These are phyloP conservation scores for Hypoxylon sp. DNA, from an alignment of 2,329 filamentous ascomycete genomes.

Conservation along the genomic window DNA sequence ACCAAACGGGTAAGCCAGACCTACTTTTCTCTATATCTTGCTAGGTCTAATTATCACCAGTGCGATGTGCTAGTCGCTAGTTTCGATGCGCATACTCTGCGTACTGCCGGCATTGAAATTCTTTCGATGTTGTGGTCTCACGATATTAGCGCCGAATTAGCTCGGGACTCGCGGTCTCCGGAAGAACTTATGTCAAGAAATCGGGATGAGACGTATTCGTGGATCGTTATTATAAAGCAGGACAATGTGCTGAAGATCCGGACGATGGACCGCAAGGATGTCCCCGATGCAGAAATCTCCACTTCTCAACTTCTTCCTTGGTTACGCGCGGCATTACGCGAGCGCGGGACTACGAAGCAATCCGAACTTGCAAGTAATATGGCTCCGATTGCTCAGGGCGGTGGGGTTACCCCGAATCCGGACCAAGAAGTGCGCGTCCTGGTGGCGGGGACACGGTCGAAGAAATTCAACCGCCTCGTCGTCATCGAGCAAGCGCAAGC, in stretches of 20 bases:
- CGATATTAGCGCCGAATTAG: conserved; percentile 90
- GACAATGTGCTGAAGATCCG: conserved; percentile 84
- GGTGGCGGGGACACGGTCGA: conserved; percentile 84
- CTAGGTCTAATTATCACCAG: conserved; percentile 56
- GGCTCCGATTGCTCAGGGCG: conserved; percentile 43
- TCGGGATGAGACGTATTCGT: conserved; percentile 82
- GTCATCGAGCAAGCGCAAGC: conserved; percentile 85
- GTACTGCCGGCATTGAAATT: conserved; percentile 82
- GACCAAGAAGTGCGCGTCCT: conserved; percentile 88
- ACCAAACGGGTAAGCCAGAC: conserved; percentile 70
- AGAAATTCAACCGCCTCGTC: conserved; percentile 89
- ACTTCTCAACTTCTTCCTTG: conserved; percentile 81
- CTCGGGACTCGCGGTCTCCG: conserved; percentile 81
- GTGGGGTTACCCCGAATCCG: conserved; percentile 55
- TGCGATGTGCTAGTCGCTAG: conserved; percentile 93
- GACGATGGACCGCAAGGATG: conserved; percentile 81
- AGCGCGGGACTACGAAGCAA: conserved; percentile 71
- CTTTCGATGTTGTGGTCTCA: conserved; percentile 85
- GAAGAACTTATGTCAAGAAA: conserved; percentile 85
- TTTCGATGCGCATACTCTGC: conserved; percentile 83
- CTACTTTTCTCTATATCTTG: background rate
- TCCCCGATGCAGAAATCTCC: conserved; percentile 81
- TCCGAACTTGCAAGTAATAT: conserved; percentile 29
- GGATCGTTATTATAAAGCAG: conserved; percentile 90
- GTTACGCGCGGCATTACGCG: conserved; percentile 85